Conservation (phyloP, 345 rosid genomes). For the Trapa incisa region DNA sequence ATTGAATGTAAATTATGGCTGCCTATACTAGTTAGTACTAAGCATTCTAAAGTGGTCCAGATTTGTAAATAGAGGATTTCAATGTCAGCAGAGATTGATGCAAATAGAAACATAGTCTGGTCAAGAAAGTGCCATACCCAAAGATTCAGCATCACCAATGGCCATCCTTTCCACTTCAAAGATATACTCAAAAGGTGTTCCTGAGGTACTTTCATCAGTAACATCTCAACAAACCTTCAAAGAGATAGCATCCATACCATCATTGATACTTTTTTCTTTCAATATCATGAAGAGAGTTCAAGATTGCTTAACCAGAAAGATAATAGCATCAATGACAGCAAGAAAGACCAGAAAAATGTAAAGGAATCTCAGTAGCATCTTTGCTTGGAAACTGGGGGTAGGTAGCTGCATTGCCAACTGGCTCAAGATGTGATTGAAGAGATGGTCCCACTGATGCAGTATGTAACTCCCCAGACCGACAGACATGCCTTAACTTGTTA, state of each 20-base stretch:
- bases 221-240: neutral
- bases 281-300: neutral
- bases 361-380: neutral
- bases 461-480: slow-evolving; percentile 40
- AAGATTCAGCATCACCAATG: slow-evolving; percentile 18
- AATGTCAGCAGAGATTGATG: neutral
- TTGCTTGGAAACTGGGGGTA: slow-evolving; percentile 6
- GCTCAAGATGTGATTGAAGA: slow-evolving; percentile 26
- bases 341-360: neutral
- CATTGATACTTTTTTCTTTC: neutral
- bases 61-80: neutral
- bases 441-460: slow-evolving; percentile 18
- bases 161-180: slow-evolving; percentile 27
- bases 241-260: neutral
- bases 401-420: slow-evolving; percentile 23
- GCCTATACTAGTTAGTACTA: neutral
- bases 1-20: neutral
- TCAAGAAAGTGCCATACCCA: slow-evolving; percentile 18
- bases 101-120: neutral
- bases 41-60: too few relatives aligned
- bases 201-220: neutral
- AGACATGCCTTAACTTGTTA: slow-evolving; percentile 46
- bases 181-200: neutral
- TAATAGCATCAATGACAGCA: neutral
- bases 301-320: neutral